These are phyloP conservation scores for Penstemon eatonii DNA, from an alignment of 257 asterid genomes.

Conservation along the genomic window DNA sequence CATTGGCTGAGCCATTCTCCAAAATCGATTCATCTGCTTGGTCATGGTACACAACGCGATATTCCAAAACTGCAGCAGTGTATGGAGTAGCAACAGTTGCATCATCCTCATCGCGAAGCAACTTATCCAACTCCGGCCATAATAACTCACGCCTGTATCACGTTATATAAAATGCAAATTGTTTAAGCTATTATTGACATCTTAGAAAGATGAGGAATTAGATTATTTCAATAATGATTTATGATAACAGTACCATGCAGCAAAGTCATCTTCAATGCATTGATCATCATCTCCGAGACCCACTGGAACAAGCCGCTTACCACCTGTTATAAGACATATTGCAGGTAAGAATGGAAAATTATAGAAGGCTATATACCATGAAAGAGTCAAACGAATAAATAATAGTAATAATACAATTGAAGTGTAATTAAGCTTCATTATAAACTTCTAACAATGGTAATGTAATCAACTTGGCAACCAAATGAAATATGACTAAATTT, in stretches of 20 bases:
- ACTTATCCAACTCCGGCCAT: constrained; percentile 93
- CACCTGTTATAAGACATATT: constrained; percentile 54
- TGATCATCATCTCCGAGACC: constrained; percentile 99
- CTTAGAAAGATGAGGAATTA: neutral
- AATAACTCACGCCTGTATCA: constrained; percentile 75
- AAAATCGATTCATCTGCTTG: constrained; percentile 35
- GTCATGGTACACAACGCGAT: constrained; percentile 77
- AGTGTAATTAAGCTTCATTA: too few species aligned
- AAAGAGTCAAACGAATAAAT: constrained; percentile 7
- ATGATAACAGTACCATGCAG: constrained; percentile 64
- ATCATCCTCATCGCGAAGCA: constrained; percentile 69
- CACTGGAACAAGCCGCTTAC: constrained; percentile 68
- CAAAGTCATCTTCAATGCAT: constrained; percentile 96
- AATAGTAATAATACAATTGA: neutral
- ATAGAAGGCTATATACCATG: constrained; percentile 1
- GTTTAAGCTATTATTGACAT: neutral
- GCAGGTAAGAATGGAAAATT: constrained; percentile 24
- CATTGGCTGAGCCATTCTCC: constrained; percentile 50
- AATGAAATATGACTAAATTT: too few species aligned
- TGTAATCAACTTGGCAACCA: constrained; percentile 12
- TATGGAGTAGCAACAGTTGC: constrained; percentile 76
- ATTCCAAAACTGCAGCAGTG: constrained; percentile 90
- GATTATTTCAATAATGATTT: neutral
- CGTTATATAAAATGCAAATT: neutral
- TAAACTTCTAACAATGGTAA: neutral